Base-by-base conservation (phyloP, 768 basidiomycete genomes). In the Termitomyces sp. region DNA sequence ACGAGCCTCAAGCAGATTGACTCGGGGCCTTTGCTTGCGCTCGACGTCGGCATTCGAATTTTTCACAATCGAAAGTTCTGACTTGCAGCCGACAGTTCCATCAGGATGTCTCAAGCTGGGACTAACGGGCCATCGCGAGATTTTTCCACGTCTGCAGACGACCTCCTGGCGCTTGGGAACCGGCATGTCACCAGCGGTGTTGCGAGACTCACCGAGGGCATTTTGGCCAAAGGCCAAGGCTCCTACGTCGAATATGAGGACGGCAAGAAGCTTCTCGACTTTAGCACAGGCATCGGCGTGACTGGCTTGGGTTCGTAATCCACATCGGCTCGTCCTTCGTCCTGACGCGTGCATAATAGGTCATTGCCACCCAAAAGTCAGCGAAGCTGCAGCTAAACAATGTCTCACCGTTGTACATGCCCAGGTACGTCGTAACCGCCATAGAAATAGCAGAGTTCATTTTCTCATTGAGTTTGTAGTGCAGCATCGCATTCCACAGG, bases 221-320 rank as follows among this genome's bases (percentile, higher is more conserved):
- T 90, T 52, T 84, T 91, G 75, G 71, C 75, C 38, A 86, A 82
- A 64, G 88, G 86, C 46, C 77, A 84, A 64, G 92, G 93, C 14
- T 85, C 89, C 1, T 91, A 89, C 64, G 82, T 93, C 56, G 74
- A 75, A 32, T 85, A 88, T 57, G 81, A 86, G 32, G 87, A 93
- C 62, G 94, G 92, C 3, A 78, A 82, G 59, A 82, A 77, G 66
- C 69, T 90, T 68, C 78, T 97, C 52, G 95, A 97, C 70, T 95
- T 95, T 67, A 93, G 89, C 12, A 83, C 82, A 66, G 94, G 94
- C 10, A 95, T 93, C 63, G 92, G 91, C 32, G 94, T 96, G 2
- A 91, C 91, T 1, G 87, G 84, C 70, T 79, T 95, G 18, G 93
- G 91, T 89, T 58, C 58, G 76, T 50, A 26, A 10, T 40, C 3